phyloP scores from a whole-genome alignment of 192 early-diverging fungal genomes.

The Coemansia sp. region DNA sequence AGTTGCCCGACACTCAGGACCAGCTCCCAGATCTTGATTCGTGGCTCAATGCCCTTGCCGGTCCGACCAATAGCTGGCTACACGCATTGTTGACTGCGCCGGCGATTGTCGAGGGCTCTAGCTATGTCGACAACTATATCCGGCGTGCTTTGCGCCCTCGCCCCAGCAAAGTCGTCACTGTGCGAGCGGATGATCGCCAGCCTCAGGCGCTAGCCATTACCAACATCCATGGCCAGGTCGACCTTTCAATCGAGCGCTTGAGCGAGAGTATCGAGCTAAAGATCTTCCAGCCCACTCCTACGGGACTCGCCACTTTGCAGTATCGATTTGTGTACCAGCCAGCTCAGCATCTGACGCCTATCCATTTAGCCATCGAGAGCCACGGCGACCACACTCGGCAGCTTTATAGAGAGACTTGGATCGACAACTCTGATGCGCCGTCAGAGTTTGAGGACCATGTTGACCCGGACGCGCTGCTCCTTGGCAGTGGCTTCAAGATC shows the following conservation, averaged over 20 bases:
- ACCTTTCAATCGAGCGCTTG: conserved; percentile 77
- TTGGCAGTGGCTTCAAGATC: conserved; percentile 15
- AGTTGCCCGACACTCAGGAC: neutral
- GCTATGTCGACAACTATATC: conserved; percentile 62
- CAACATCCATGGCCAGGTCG: conserved; percentile 63
- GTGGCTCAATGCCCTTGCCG: conserved; percentile 73
- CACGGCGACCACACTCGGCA: neutral
- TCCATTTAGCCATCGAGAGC: conserved; percentile 7
- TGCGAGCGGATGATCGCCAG: neutral
- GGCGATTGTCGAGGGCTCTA: conserved; percentile 73
- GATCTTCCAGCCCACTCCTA: conserved; percentile 47
- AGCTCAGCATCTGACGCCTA: conserved; percentile 11
- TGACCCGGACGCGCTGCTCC: neutral
- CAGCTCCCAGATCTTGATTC: conserved; percentile 24
- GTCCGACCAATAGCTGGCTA: conserved; percentile 72
- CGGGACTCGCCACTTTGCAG: conserved; percentile 33
- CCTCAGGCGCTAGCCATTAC: neutral
- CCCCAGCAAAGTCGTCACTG: conserved; percentile 48
- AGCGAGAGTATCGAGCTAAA: conserved; percentile 62
- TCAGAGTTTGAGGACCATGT: conserved; percentile 10
- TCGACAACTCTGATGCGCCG: conserved; percentile 12
- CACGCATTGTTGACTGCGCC: conserved; percentile 75
- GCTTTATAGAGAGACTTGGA: conserved; percentile 15
- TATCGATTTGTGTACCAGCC: conserved; percentile 20
- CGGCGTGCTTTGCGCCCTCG: conserved; percentile 64